Percentiles rank a stretch among this genome's conserved stretches.
phyloP scores from a whole-genome alignment of 2,329 filamentous ascomycete genomes.

The Fusarium neocosmosporiellum region DNA sequence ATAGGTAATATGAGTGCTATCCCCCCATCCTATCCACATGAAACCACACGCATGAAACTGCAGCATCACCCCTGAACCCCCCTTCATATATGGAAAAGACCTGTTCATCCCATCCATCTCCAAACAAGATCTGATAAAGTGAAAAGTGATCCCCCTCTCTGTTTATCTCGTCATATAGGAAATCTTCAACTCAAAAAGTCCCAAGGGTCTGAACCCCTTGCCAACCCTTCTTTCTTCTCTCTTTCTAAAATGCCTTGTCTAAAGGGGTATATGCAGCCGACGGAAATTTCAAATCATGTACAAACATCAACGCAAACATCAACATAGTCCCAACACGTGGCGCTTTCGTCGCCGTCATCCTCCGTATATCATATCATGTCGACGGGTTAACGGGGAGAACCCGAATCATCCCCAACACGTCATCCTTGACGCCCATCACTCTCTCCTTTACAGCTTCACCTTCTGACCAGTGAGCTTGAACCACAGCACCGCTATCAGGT shows the following conservation, averaged over 20 bases:
- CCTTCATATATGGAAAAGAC: slow-evolving; percentile 21
- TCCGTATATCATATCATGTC: slow-evolving; percentile 28
- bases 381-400: slow-evolving; percentile 6
- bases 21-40: not conserved
- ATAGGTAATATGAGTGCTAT: not conserved
- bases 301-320: slow-evolving; percentile 26
- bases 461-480: slow-evolving; percentile 71
- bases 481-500: slow-evolving; percentile 70
- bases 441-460: slow-evolving; percentile 62
- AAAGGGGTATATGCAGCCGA: slow-evolving; percentile 38
- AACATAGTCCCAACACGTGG: slow-evolving; percentile 6
- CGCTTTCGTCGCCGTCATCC: slow-evolving; percentile 21
- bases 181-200: not conserved
- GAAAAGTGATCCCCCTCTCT: not conserved
- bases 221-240: slow-evolving; percentile 4
- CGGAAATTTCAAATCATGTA: slow-evolving; percentile 30
- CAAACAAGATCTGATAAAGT: not conserved
- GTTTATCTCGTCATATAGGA: not conserved
- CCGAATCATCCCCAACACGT: not conserved
- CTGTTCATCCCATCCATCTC: slow-evolving; percentile 6
- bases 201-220: slow-evolving; percentile 1
- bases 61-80: slow-evolving; percentile 9
- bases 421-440: not conserved
- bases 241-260: slow-evolving; percentile 37
- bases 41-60: slow-evolving; percentile 27